A percentile compares a stretch with the other conserved stretches of the same genome.
phyloP scores from a whole-genome alignment of 2,329 filamentous ascomycete species.

The Fusarium bulbicola region DNA sequence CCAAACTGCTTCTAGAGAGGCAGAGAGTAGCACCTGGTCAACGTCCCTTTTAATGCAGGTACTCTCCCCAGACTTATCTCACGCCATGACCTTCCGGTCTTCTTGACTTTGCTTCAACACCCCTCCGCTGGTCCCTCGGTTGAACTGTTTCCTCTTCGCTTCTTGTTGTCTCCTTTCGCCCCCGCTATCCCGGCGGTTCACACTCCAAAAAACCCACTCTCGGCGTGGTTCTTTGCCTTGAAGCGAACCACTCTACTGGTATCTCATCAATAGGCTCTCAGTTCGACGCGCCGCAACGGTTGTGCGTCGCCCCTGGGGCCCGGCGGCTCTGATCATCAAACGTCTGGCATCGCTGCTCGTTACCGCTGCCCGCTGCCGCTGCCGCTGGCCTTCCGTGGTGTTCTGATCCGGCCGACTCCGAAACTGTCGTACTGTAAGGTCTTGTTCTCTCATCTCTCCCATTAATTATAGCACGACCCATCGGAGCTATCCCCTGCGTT shows the following conservation, averaged over 20 bases:
- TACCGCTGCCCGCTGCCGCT: background rate
- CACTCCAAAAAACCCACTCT: conserved; percentile 41
- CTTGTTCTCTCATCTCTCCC: conserved; percentile 38
- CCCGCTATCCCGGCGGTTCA: conserved; percentile 39
- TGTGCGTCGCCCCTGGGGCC: conserved; percentile 32
- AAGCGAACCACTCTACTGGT: conserved; percentile 44
- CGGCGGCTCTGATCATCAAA: conserved; percentile 31
- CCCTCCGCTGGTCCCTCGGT: conserved; percentile 30
- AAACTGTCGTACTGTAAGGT: conserved; percentile 22
- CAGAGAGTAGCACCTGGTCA: conserved; percentile 18
- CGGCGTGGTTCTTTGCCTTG: conserved; percentile 38
- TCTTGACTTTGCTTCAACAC: conserved; percentile 43
- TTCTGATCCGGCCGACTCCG: conserved; percentile 37
- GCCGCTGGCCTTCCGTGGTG: conserved; percentile 17
- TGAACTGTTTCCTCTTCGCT: conserved; percentile 40
- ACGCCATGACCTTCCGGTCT: conserved; percentile 42
- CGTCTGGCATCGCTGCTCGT: conserved; percentile 21
- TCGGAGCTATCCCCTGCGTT: conserved; percentile 27
- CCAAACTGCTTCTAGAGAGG: conserved; percentile 26
- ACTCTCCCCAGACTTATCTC: conserved; percentile 41
- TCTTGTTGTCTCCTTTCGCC: conserved; percentile 41
- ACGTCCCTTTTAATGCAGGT: conserved; percentile 45
- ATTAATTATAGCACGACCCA: conserved; percentile 27
- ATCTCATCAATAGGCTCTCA: conserved; percentile 37
- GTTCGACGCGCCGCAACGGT: conserved; percentile 32